Conservation (phyloP, 1,284 basidiomycete species). For the Mycosarcoma maydis region DNA sequence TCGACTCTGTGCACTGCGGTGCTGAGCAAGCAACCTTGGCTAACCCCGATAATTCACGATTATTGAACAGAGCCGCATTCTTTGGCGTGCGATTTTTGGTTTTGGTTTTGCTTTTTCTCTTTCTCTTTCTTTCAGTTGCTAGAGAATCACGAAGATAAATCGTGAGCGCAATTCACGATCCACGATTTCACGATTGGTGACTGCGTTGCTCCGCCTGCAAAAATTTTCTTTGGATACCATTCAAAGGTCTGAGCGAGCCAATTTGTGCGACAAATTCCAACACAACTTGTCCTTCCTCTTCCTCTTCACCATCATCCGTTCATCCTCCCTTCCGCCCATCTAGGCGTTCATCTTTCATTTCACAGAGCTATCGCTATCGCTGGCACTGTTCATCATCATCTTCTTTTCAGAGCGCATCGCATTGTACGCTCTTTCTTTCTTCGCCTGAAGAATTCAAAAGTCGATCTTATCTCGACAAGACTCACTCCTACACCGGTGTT, state of each 20-base stretch:
- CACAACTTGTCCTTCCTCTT: neutral
- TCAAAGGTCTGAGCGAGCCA: neutral
- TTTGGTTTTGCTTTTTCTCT: no score
- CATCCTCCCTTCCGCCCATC: slow-evolving; percentile 21
- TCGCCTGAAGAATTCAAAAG: slow-evolving; percentile 33
- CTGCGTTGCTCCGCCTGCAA: slow-evolving; percentile 18
- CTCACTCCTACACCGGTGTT: slow-evolving; percentile 22
- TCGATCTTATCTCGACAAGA: slow-evolving; percentile 24
- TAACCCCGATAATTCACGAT: no score
- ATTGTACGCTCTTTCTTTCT: slow-evolving; percentile 23
- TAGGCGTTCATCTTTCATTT: slow-evolving; percentile 20
- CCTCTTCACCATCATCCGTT: slow-evolving; percentile 25
- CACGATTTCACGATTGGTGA: neutral
- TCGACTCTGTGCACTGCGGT: neutral
- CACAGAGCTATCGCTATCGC: slow-evolving; percentile 46
- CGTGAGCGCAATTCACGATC: no score
- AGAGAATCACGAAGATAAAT: no score
- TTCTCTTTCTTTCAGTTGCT: no score
- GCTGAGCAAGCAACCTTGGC: no score
- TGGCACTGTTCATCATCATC: slow-evolving; percentile 28
- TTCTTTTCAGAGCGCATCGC: slow-evolving; percentile 10
- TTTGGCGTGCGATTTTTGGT: no score
- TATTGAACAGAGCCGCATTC: no score
- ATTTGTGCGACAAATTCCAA: slow-evolving; percentile 6
- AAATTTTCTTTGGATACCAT: slow-evolving; percentile 23